Evolutionary conservation across 2,329 filamentous ascomycete species (phyloP), one percentile per base, ranked within the genome.

Genomic region (Exophiala dermatitidis): DNA sequence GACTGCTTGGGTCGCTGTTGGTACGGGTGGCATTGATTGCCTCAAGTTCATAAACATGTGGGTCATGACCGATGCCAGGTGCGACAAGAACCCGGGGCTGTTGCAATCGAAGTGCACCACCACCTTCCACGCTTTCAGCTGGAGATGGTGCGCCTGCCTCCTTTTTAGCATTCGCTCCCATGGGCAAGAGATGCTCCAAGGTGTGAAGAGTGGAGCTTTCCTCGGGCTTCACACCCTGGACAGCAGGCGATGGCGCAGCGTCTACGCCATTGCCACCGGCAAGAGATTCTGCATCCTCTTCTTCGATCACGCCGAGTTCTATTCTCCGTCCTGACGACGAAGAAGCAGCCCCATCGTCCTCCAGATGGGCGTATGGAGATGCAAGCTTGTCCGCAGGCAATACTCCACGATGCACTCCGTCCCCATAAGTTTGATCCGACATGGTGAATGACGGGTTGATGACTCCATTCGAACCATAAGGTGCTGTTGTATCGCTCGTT

Each of bases 41-140:
- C n/a, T 48, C 46, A 9, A 47, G 40, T 31, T 53, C 46, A 31
- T 48, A 49, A 19, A 49, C 28, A 33, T 46, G 32, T 33, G 6
- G 28, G 28, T 49, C 40, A 5, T 31, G 37, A 4, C 50, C 50
- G 10, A 48, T 49, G 1, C 51, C 51, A n/a, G 38, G 29, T 5
- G 40, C 41, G n/a, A 31, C 46, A 43, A 49, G 38, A 7, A 45
- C 31, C 9, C 37, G 38, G 28, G 45, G 44, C 19, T 19, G 19
- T 29, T 19, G 30, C 9, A 12, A 41, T 28, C 28, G 38, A 4
- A 26, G 5, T 28, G 5, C 3, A 41, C 19, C 9, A 9, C 4
- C 12, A 6, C 4, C 12, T 26, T 5, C 28, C 4, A 5, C n/a
- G 26, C 12, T 4, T 3, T 5, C 12, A 5, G n/a, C n/a, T 28